Conservation (phyloP, 192 early-diverging fungal genomes). For the Gonapodya sp. region DNA sequence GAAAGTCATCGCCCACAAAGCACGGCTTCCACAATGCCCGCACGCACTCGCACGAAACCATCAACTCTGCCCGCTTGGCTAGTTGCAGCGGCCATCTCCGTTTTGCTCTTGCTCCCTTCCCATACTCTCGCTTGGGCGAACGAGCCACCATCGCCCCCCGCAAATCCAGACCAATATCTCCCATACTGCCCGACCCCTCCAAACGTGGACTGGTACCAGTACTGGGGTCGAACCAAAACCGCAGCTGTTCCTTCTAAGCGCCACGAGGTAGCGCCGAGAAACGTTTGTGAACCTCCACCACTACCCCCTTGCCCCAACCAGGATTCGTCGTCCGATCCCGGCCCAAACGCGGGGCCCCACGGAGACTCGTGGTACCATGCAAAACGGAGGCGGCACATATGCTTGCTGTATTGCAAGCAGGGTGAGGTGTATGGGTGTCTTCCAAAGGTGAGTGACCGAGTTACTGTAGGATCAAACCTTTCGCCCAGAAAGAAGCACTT, state of each 20-base stretch:
- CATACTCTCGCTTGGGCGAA: neutral
- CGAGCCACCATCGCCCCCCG: too few species aligned
- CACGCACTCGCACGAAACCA: too few species aligned
- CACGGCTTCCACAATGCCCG: too few species aligned
- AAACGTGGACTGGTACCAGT: neutral
- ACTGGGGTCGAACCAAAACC: too few species aligned
- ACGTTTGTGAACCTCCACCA: neutral
- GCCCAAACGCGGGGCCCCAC: neutral
- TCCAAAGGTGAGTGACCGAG: neutral
- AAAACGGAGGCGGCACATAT: neutral
- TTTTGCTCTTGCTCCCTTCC: neutral
- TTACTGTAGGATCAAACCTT: too few species aligned
- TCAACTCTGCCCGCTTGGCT: too few species aligned
- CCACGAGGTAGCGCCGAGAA: too few species aligned
- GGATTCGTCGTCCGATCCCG: neutral
- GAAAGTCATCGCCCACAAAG: too few species aligned
- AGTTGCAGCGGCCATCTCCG: too few species aligned
- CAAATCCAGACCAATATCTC: neutral
- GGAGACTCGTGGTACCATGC: too few species aligned
- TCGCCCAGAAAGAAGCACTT: too few species aligned
- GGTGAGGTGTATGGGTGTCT: neutral
- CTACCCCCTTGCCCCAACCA: neutral
- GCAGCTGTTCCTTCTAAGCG: too few species aligned
- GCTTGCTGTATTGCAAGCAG: neutral
- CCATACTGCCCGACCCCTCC: neutral